phyloP scores from a whole-genome alignment of 2,329 filamentous ascomycete species.

The Aspergillus pseudoterreus region DNA sequence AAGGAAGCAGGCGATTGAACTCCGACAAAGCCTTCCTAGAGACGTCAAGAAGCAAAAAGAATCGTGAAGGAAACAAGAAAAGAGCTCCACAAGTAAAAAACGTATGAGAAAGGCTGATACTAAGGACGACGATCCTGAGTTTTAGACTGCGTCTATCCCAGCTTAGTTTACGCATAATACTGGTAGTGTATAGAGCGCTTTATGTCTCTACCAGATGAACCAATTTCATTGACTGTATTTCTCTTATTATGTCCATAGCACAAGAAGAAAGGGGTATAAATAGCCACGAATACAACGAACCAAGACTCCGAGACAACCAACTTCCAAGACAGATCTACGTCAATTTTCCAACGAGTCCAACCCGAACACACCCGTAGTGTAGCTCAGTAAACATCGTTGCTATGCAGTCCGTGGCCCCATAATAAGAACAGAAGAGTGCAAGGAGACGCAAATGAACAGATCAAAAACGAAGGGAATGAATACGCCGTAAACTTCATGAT shows the following conservation, averaged over 20 bases:
- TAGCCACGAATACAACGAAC: background rate
- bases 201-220: background rate
- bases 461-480: background rate
- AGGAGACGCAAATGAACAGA: background rate
- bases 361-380: background rate
- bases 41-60: too few relatives aligned
- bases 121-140: too few relatives aligned
- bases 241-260: background rate
- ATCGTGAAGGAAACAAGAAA: too few relatives aligned
- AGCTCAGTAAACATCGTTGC: background rate
- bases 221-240: background rate
- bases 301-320: background rate
- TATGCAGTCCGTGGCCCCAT: constrained; percentile 2
- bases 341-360: constrained; percentile 5
- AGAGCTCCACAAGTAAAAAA: too few relatives aligned
- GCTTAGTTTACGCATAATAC: too few relatives aligned
- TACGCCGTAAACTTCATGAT: background rate
- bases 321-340: background rate
- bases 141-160: too few relatives aligned
- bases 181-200: too few relatives aligned
- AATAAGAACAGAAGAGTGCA: background rate
- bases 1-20: too few relatives aligned
- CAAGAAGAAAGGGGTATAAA: background rate
- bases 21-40: too few relatives aligned
- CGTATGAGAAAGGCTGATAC: too few relatives aligned